phyloP scores from a whole-genome alignment of 2,329 filamentous ascomycete species.

The Trichoderma brevicompactum region DNA sequence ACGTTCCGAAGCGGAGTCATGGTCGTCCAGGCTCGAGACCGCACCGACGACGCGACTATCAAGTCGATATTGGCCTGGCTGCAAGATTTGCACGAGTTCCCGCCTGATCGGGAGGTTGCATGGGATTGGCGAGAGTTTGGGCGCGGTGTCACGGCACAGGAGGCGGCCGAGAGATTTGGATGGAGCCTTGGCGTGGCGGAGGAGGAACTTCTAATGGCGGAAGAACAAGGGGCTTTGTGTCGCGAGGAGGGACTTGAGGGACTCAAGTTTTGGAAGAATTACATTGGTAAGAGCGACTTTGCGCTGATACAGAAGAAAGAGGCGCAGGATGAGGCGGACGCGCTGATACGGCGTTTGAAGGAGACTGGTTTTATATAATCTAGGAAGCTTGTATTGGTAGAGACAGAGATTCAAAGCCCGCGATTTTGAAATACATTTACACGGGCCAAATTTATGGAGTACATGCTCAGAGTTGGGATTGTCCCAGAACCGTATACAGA shows the following conservation, averaged over 20 bases:
- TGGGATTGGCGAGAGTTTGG: slow-evolving; percentile 84
- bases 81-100: slow-evolving; percentile 68
- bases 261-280: slow-evolving; percentile 91
- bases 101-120: slow-evolving; percentile 64
- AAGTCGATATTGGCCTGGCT: slow-evolving; percentile 78
- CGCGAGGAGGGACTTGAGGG: slow-evolving; percentile 92
- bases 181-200: slow-evolving; percentile 97
- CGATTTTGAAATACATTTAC: neutral
- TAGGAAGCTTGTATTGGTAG: neutral
- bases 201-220: slow-evolving; percentile 96
- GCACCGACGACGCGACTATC: slow-evolving; percentile 89
- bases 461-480: neutral
- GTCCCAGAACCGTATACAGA: neutral
- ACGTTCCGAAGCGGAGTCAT: slow-evolving; percentile 93
- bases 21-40: slow-evolving; percentile 85
- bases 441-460: too few relatives aligned
- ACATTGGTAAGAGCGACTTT: slow-evolving; percentile 53
- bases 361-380: slow-evolving; percentile 46
- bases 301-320: slow-evolving; percentile 38
- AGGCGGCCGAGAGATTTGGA: slow-evolving; percentile 85
- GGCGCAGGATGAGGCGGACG: slow-evolving; percentile 45
- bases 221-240: slow-evolving; percentile 85
- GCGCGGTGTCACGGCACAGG: slow-evolving; percentile 84
- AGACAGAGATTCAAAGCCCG: neutral
- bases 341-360: slow-evolving; percentile 49